Evolutionary conservation across 257 asterid species (phyloP).

Genomic region (Scutellaria barbata): DNA sequence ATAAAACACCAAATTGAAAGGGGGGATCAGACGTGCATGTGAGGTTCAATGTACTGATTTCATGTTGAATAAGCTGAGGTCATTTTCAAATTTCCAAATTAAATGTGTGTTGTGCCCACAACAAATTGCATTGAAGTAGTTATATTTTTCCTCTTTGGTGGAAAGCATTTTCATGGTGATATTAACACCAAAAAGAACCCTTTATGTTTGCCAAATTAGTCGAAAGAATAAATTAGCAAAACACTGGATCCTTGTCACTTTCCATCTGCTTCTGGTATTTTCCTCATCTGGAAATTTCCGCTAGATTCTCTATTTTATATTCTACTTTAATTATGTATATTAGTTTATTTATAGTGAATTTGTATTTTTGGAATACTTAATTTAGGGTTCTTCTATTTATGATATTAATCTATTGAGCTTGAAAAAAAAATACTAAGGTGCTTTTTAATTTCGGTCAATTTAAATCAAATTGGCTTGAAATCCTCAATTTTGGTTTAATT

Average conservation of each 20-base stretch:
- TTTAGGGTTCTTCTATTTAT: too few relatives aligned
- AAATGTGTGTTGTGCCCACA: conserved; percentile 8
- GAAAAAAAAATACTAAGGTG: too few relatives aligned
- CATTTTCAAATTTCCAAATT: neutral
- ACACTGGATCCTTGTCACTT: conserved; percentile 17
- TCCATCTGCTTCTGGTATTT: conserved; percentile 15
- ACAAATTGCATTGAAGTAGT: conserved; percentile 3
- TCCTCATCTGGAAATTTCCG: neutral
- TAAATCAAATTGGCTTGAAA: too few relatives aligned
- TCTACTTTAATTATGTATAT: neutral
- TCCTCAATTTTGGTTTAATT: too few relatives aligned
- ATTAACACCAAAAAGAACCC: conserved; percentile 27
- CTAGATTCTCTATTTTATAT: neutral
- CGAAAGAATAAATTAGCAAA: conserved; percentile 4
- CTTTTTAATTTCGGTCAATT: too few relatives aligned
- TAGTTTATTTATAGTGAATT: too few relatives aligned
- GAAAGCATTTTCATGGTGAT: conserved; percentile 31
- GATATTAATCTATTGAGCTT: too few relatives aligned
- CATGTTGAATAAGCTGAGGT: neutral
- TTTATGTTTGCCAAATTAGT: conserved; percentile 31
- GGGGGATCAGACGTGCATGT: neutral
- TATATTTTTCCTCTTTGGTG: conserved; percentile 16
- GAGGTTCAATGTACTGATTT: neutral
- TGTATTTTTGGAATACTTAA: too few relatives aligned
- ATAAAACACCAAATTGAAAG: too few relatives aligned